A percentile compares a stretch with the other conserved stretches of the same genome.
These are phyloP conservation scores for Yamadazyma triangularis DNA, from an alignment of 1,139 yeast genomes.

Conservation along the genomic window DNA sequence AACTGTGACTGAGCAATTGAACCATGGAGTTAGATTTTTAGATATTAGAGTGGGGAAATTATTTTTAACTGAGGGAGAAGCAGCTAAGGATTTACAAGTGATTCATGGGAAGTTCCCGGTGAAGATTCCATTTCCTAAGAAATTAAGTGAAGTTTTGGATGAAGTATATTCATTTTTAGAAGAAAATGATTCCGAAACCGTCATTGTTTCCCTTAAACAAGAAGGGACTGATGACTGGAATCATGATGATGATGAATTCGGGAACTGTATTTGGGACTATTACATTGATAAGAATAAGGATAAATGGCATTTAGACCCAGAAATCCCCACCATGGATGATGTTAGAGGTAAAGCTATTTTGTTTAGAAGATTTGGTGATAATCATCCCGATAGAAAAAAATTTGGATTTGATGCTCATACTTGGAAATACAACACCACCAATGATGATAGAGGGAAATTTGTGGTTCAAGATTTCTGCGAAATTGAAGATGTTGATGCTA, in stretches of 20 bases:
- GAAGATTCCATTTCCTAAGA: constrained; percentile 54
- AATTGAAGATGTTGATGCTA: constrained; percentile 47
- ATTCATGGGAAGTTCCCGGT: constrained; percentile 79
- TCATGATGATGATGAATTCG: constrained; percentile 60
- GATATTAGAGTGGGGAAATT: constrained; percentile 65
- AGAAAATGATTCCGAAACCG: constrained; percentile 53
- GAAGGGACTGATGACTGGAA: constrained; percentile 71
- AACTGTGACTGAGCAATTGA: constrained; percentile 56
- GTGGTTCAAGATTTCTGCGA: constrained; percentile 78
- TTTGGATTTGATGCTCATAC: constrained; percentile 67
- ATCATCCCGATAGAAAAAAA: constrained; percentile 36
- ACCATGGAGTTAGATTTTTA: constrained; percentile 69
- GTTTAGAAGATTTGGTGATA: constrained; percentile 68
- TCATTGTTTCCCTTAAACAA: constrained; percentile 66
- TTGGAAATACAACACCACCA: constrained; percentile 66
- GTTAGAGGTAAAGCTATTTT: constrained; percentile 64
- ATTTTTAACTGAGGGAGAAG: constrained; percentile 45
- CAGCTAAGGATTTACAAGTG: constrained; percentile 56
- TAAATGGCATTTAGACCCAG: constrained; percentile 57
- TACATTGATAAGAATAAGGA: constrained; percentile 49
- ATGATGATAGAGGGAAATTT: constrained; percentile 59
- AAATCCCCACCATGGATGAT: constrained; percentile 57
- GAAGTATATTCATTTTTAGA: constrained; percentile 59
- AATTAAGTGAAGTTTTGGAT: constrained; percentile 41
- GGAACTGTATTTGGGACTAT: constrained; percentile 57